Conservation (phyloP, 106 monocot species). For the Amphibolis antarctica region DNA sequence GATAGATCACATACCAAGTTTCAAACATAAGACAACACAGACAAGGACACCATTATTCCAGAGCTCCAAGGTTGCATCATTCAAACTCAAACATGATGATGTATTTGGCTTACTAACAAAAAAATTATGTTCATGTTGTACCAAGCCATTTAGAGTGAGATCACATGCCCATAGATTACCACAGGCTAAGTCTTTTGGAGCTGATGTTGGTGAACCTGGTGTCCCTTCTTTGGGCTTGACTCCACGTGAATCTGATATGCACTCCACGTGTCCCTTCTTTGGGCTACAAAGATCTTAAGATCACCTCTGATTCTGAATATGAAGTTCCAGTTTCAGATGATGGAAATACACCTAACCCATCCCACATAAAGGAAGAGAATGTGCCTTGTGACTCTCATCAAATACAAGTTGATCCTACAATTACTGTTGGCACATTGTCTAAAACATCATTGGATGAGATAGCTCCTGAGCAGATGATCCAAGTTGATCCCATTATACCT, state of each 20-base stretch:
- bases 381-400: background rate
- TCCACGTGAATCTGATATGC: conserved; percentile 5
- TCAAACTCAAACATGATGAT: conserved; percentile 15
- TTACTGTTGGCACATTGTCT: background rate
- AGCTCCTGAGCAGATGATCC: conserved; percentile 28
- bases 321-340: conserved; percentile 28
- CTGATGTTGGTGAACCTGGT: conserved; percentile 12
- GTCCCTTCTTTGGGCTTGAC: background rate
- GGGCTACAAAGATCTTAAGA: conserved; percentile 37
- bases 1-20: background rate
- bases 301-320: conserved; percentile 40
- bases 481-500: conserved; percentile 12
- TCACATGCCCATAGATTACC: conserved; percentile 12
- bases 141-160: conserved; percentile 16
- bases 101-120: background rate
- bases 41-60: too few relatives aligned
- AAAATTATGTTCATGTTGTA: conserved; percentile 46
- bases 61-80: too few relatives aligned
- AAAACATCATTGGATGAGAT: conserved; percentile 5
- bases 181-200: conserved; percentile 12
- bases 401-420: background rate
- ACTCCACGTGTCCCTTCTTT: conserved; percentile 5
- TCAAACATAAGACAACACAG: conserved; percentile 13
- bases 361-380: conserved; percentile 16
- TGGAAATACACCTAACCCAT: conserved; percentile 1